Evolutionary conservation across 495 filamentous ascomycete species (phyloP).

Genomic region (Penicillium samsonianum): DNA sequence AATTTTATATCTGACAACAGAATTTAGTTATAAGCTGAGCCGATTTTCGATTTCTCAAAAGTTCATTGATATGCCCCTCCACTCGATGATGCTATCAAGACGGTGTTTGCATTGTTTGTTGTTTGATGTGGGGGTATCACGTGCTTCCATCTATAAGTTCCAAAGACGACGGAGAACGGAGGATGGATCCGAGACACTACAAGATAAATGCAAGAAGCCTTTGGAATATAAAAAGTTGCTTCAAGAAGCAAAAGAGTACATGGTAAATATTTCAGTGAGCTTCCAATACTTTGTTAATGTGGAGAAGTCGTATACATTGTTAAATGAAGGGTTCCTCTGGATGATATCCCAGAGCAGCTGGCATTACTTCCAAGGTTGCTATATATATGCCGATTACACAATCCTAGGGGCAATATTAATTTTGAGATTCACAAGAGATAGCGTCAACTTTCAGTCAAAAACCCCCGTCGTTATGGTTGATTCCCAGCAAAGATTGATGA

Average conservation of each 20-base stretch:
- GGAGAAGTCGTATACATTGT: background rate
- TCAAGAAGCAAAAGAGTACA: background rate
- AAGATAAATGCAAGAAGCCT: background rate
- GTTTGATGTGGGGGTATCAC: background rate
- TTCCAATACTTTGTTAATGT: background rate
- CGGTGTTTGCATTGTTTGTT: slow-evolving; percentile 8
- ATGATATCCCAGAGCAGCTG: too few relatives aligned
- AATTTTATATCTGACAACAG: background rate
- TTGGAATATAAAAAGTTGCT: background rate
- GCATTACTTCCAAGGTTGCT: too few relatives aligned
- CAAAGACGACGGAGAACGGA: background rate
- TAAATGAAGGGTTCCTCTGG: too few relatives aligned
- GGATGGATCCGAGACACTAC: background rate
- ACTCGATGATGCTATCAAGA: slow-evolving; percentile 13
- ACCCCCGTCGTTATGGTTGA: background rate
- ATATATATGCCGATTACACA: too few relatives aligned
- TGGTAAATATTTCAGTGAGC: background rate
- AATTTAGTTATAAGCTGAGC: background rate
- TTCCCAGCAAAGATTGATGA: background rate
- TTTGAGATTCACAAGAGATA: too few relatives aligned
- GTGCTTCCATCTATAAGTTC: background rate
- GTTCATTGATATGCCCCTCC: slow-evolving; percentile 11
- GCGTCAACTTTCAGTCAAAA: too few relatives aligned
- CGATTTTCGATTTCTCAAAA: background rate
- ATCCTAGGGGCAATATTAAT: too few relatives aligned